Conservation (phyloP, 495 filamentous ascomycete genomes). For the Pyrenula massariospora region DNA sequence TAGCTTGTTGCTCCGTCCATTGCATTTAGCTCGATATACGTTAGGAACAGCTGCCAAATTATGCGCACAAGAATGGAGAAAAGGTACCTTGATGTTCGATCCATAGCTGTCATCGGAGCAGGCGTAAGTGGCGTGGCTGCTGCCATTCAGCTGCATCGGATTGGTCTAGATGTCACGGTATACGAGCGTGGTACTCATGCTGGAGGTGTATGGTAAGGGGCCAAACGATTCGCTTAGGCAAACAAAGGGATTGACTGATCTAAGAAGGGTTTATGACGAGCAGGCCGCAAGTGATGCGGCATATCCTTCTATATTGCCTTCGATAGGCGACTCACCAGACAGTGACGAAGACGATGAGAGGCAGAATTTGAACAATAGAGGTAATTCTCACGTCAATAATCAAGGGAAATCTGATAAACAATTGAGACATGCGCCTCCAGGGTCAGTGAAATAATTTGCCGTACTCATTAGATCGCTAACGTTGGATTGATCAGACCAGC, state of each 20-base stretch:
- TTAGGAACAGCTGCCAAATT: too few relatives aligned
- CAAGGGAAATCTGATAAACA: too few relatives aligned
- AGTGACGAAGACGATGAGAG: constrained; percentile 14
- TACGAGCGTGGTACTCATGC: constrained; percentile 48
- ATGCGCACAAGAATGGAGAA: background rate
- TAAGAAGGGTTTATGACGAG: constrained; percentile 43
- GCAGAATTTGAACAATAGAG: too few relatives aligned
- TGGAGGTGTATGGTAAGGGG: constrained; percentile 51
- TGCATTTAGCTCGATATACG: too few relatives aligned
- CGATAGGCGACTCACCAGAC: constrained; percentile 17
- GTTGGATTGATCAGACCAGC: constrained; percentile 26
- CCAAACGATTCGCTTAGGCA: background rate
- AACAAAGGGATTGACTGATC: background rate
- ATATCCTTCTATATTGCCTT: constrained; percentile 41
- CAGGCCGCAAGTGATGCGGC: constrained; percentile 40
- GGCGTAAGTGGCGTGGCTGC: constrained; percentile 56
- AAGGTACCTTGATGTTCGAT: background rate
- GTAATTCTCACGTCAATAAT: too few relatives aligned
- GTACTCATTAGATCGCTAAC: constrained; percentile 11
- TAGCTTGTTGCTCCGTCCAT: too few relatives aligned
- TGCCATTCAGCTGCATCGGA: constrained; percentile 47
- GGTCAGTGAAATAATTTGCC: constrained; percentile 31
- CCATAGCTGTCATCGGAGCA: constrained; percentile 56
- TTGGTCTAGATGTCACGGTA: constrained; percentile 48
- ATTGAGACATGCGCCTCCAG: constrained; percentile 59